Evolutionary conservation across 2,329 filamentous ascomycete genomes (phyloP), one percentile per base, ranked within the genome.

Genomic region (Fusarium tjaetaba): DNA sequence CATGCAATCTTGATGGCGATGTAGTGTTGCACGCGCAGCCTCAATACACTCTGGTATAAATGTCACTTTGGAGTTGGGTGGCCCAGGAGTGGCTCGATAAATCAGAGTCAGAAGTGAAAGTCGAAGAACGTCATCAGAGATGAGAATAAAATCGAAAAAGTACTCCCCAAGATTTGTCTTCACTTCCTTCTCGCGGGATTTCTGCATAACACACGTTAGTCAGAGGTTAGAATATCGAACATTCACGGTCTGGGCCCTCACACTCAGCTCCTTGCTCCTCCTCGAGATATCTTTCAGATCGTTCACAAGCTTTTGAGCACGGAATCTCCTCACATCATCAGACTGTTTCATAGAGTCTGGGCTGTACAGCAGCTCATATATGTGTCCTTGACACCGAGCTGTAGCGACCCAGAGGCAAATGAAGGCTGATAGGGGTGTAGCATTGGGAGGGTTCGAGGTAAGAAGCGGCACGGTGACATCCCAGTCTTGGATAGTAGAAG

Each of bases 281-380:
- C 56, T 59, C 18, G 68, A 70, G 16, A 83, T 79, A 10, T 76
- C 79, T 32, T 78, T 76, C 60, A 80, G 75, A 56, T 82, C 82
- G 26, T 72, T 74, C 10, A 77, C 78, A 13, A 83, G 75, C 36
- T 68, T 70, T 48, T 68, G 75, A 24, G 80, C 84, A 60, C 83
- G 80, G 24, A 78, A 78, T 14, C 77, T 74, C 13, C 84, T 79
- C 16, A 80, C 72, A 13, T 77, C 60, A 14, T 80, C 79, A 1
- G 80, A 71, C 65, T 84, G 80, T 3, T 79, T 76, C 22, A 84
- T 79, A 0, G 84, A 82, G 9, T 81, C 83, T 4, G 83, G 82
- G 34, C 82, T 83, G 73, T 90, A 90, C 5, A 90, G 78, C 7
- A 85, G 81, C 74, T 89, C 85, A 66, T 90, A 90, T 32, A 90